phyloP scores from a whole-genome alignment of 2,329 filamentous ascomycete species.

The Pyrenochaeta sp. region DNA sequence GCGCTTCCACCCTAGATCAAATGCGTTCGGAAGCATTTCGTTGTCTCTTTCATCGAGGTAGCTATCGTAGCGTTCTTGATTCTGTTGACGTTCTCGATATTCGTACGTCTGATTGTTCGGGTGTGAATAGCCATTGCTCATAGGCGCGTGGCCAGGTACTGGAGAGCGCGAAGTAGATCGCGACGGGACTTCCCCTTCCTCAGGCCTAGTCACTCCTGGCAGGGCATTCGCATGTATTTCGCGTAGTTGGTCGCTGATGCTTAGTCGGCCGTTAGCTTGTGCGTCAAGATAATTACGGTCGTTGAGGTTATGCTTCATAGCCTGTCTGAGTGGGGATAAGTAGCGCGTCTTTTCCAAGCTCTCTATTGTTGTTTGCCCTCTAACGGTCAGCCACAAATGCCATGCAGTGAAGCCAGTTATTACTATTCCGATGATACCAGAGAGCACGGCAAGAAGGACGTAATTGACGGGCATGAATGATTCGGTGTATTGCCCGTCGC shows the following conservation, averaged over 20 bases:
- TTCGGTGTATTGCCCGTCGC: slow-evolving; percentile 74
- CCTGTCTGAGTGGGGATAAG: slow-evolving; percentile 78
- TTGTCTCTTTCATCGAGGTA: slow-evolving; percentile 93
- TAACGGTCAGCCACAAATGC: slow-evolving; percentile 83
- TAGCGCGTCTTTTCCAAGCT: slow-evolving; percentile 96
- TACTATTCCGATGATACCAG: slow-evolving; percentile 90
- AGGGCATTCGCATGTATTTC: slow-evolving; percentile 84
- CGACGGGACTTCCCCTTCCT: slow-evolving; percentile 76
- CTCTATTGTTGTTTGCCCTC: slow-evolving; percentile 93
- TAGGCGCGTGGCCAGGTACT: slow-evolving; percentile 36
- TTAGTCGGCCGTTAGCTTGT: slow-evolving; percentile 51
- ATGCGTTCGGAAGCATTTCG: slow-evolving; percentile 88
- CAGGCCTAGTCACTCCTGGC: slow-evolving; percentile 79
- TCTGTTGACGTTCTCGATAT: slow-evolving; percentile 69
- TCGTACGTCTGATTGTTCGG: slow-evolving; percentile 54
- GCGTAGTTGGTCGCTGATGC: slow-evolving; percentile 72
- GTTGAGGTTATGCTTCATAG: slow-evolving; percentile 70
- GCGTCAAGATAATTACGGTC: slow-evolving; percentile 54
- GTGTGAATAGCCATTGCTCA: slow-evolving; percentile 52
- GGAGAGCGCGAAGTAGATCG: slow-evolving; percentile 51
- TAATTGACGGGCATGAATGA: slow-evolving; percentile 88
- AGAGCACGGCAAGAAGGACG: slow-evolving; percentile 84
- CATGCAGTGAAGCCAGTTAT: slow-evolving; percentile 88
- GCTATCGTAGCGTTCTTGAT: slow-evolving; percentile 73
- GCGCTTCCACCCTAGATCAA: slow-evolving; percentile 83